Evolutionary conservation across 1,139 yeast species (phyloP).

Genomic region (Suhomyces taliae): DNA sequence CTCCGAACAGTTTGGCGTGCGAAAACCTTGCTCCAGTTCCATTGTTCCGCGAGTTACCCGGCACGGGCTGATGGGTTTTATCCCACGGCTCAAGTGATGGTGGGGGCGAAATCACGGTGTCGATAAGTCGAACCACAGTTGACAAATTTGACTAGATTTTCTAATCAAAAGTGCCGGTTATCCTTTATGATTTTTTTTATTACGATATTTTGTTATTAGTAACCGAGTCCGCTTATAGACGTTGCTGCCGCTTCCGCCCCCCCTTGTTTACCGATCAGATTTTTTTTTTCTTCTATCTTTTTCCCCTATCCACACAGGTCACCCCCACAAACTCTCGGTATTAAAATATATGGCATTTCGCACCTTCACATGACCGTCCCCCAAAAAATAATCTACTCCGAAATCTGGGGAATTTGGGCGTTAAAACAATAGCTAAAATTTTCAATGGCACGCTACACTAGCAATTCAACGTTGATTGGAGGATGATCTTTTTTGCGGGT

Average conservation of each 20-base stretch:
- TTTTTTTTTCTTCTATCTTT: too few species aligned
- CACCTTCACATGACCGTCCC: conserved; percentile 8
- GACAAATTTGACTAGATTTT: too few species aligned
- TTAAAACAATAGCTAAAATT: conserved; percentile 2
- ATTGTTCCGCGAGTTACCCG: conserved; percentile 3
- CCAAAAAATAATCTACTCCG: conserved; percentile 15
- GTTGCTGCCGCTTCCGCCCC: too few species aligned
- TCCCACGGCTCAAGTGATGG: not conserved
- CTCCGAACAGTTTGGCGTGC: not conserved
- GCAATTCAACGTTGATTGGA: conserved; percentile 3
- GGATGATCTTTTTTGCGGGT: not conserved
- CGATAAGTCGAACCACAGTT: not conserved
- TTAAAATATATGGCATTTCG: not conserved
- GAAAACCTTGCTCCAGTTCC: not conserved
- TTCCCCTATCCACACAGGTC: not conserved
- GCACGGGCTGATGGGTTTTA: not conserved
- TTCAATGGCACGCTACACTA: not conserved
- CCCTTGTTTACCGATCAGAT: too few species aligned
- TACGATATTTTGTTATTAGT: too few species aligned
- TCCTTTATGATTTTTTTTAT: too few species aligned
- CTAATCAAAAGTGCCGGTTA: too few species aligned
- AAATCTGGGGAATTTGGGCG: conserved; percentile 19
- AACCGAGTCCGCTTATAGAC: too few species aligned
- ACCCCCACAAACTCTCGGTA: not conserved
- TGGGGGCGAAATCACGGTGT: not conserved